Evolutionary conservation across 2,329 filamentous ascomycete genomes (phyloP), one percentile per base, ranked within the genome.

Genomic region (Setomelanomma holmii): DNA sequence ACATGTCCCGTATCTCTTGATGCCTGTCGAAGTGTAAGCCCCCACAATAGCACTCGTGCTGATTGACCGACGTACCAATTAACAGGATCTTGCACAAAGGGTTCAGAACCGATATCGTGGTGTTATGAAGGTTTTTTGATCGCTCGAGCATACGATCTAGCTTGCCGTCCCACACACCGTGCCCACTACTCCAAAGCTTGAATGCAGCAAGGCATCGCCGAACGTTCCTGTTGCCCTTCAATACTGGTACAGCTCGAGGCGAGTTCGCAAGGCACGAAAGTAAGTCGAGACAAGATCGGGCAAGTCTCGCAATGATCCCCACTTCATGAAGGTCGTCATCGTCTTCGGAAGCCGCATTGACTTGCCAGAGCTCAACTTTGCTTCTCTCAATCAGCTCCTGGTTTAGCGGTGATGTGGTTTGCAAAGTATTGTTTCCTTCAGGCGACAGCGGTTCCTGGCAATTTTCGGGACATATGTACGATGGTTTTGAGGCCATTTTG

Each of bases 101-200:
- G 4, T 49, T 49, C 1, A 66, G 44, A 5, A 59, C 44, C 11
- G 52, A 49, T 6, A 67, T 27, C 2, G 53, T 57, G 2, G 56
- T 63, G 10, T 48, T 27, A 2, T 49, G 49, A 4, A 67, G 40
- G 10, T 34, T 33, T 17, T 50, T 61, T 2, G 61, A 66, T 10
- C 45, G 35, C n/a, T 63, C 51, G n/a, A 67, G 51, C 0, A 50
- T 14, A 3, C 21, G 5, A 40, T 67, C 64, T 8, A 67, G 45
- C 12, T 40, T 49, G 5, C 64, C 59, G 4, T 49, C 30, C 6
- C 21, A 34, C 1, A 48, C 57, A 3, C 43, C 42, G 39, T 66
- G 51, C 10, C 61, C 62, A 10, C 60, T 53, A 4, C 41, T 49
- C 62, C 64, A 67, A 8, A 67, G 51, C 17, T 45, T 48, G 8